A percentile compares a stretch with the other conserved stretches of the same genome.
These are phyloP conservation scores for Hypericum perforatum DNA, from an alignment of 345 rosid genomes.

Conservation along the genomic window DNA sequence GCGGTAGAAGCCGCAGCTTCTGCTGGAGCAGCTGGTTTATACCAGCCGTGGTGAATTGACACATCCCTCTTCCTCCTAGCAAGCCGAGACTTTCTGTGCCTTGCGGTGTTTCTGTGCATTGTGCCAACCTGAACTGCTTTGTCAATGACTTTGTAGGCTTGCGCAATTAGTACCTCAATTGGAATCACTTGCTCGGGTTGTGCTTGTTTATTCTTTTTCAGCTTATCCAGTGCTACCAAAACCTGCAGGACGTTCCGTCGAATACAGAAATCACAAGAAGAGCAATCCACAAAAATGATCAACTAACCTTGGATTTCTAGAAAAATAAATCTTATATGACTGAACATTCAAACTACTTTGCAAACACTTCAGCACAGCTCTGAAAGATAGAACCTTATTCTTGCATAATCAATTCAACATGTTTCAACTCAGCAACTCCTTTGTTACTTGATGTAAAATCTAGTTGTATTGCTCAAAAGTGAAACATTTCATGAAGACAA, in stretches of 20 bases:
- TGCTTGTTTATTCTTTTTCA: slow-evolving; percentile 76
- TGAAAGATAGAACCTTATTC: too few relatives aligned
- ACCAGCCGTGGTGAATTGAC: slow-evolving; percentile 88
- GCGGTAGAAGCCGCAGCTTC: slow-evolving; percentile 17
- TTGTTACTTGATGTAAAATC: too few relatives aligned
- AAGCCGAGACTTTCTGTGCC: slow-evolving; percentile 71
- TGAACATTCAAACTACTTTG: too few relatives aligned
- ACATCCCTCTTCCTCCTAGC: slow-evolving; percentile 87
- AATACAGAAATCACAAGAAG: neutral
- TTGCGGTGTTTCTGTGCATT: slow-evolving; percentile 74
- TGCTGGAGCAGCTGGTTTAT: slow-evolving; percentile 30
- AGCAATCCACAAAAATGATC: neutral
- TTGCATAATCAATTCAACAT: too few relatives aligned
- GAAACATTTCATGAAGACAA: too few relatives aligned
- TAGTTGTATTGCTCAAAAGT: too few relatives aligned
- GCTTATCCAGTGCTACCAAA: slow-evolving; percentile 59
- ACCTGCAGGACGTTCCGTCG: slow-evolving; percentile 34
- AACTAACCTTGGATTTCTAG: neutral
- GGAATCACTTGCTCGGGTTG: slow-evolving; percentile 58
- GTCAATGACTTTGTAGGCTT: slow-evolving; percentile 80
- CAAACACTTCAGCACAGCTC: neutral
- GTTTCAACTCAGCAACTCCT: too few relatives aligned
- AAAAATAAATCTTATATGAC: neutral
- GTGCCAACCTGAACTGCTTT: slow-evolving; percentile 71
- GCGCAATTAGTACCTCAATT: slow-evolving; percentile 72